These are phyloP conservation scores for Chrysoporthe austroafricana DNA, from an alignment of 2,329 filamentous ascomycete genomes.

Conservation along the genomic window DNA sequence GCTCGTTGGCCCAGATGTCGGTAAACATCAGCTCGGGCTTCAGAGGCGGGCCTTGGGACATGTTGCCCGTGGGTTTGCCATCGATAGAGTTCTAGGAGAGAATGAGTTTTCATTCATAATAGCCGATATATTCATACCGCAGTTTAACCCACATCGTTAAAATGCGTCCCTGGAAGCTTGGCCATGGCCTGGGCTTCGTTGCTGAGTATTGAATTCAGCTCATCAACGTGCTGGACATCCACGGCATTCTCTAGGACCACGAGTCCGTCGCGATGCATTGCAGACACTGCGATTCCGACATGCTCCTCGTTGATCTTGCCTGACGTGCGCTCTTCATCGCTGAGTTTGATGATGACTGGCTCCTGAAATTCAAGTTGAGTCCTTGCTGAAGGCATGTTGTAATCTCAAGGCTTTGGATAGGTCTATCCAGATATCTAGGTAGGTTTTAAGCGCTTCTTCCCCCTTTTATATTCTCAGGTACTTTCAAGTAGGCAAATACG, in stretches of 20 bases:
- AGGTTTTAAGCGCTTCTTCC: no score
- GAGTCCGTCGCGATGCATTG: conserved; percentile 42
- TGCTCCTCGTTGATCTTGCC: neutral
- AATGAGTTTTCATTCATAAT: neutral
- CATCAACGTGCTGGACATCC: conserved; percentile 39
- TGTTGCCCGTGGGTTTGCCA: conserved; percentile 25
- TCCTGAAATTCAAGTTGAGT: conserved; percentile 24
- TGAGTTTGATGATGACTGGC: conserved; percentile 20
- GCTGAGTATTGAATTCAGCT: conserved; percentile 40
- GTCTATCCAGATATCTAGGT: neutral
- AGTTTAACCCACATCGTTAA: conserved; percentile 19
- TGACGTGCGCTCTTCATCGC: neutral
- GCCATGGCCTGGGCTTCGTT: conserved; percentile 40
- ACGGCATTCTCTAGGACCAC: conserved; percentile 43
- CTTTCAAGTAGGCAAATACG: neutral
- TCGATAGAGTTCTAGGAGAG: neutral
- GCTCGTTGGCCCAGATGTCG: conserved; percentile 36
- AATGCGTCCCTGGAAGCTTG: conserved; percentile 26
- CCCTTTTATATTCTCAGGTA: neutral
- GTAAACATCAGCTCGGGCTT: conserved; percentile 27
- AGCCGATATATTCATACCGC: neutral
- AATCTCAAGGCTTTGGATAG: neutral
- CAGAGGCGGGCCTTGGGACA: conserved; percentile 29
- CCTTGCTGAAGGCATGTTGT: neutral
- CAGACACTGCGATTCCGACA: conserved; percentile 35